phyloP scores from a whole-genome alignment of 768 basidiomycete genomes.

The Mycena vulgaris region DNA sequence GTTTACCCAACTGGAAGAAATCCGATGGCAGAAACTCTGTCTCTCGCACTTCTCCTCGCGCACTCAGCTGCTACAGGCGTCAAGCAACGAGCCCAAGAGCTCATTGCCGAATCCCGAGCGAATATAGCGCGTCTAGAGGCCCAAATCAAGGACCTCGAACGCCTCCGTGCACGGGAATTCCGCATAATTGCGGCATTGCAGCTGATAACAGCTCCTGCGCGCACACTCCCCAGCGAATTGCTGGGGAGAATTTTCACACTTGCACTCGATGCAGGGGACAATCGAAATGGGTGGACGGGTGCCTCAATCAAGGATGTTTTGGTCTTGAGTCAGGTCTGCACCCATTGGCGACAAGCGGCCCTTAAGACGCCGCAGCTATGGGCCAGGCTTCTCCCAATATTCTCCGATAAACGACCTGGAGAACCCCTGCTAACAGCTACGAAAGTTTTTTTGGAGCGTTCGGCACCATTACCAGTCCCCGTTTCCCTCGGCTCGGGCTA shows the following conservation, averaged over 20 bases:
- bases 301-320: slow-evolving; percentile 18
- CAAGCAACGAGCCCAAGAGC: slow-evolving; percentile 21
- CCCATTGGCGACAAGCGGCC: slow-evolving; percentile 22
- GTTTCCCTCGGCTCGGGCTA: slow-evolving; percentile 25
- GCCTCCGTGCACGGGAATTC: slow-evolving; percentile 17
- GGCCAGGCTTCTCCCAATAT: slow-evolving; percentile 19
- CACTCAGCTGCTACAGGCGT: slow-evolving; percentile 11
- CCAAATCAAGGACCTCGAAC: slow-evolving; percentile 26
- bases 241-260: slow-evolving; percentile 18
- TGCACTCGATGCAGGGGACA: background rate
- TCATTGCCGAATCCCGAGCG: slow-evolving; percentile 14
- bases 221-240: slow-evolving; percentile 22
- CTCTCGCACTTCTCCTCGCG: slow-evolving; percentile 31
- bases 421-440: slow-evolving; percentile 13
- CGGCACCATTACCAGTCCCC: slow-evolving; percentile 23
- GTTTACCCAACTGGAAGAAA: no score
- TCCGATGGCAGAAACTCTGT: slow-evolving; percentile 24
- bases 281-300: background rate
- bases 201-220: slow-evolving; percentile 18
- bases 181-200: slow-evolving; percentile 18
- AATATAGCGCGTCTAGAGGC: slow-evolving; percentile 25
- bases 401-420: background rate
- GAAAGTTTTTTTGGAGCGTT: slow-evolving; percentile 23
- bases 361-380: slow-evolving; percentile 25
- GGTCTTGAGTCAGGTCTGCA: slow-evolving; percentile 29